Conservation (phyloP, 2,329 filamentous ascomycete genomes). For the Xylaria sp. region DNA sequence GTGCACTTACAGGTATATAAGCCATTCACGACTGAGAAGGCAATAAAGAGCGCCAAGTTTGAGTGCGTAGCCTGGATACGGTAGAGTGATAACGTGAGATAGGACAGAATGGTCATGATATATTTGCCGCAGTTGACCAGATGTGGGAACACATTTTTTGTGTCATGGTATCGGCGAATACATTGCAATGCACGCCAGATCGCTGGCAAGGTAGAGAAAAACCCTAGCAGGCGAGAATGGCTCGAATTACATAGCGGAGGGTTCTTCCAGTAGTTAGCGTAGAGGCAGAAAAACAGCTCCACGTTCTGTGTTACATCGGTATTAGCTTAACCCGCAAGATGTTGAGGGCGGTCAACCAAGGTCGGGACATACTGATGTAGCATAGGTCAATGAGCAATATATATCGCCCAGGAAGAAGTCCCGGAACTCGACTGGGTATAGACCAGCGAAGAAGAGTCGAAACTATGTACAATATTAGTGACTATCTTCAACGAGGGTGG, state of each 20-base stretch:
- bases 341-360: neutral
- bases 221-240: conserved; percentile 84
- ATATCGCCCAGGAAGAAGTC: conserved; percentile 99
- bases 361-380: conserved; percentile 75
- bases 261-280: conserved; percentile 79
- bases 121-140: conserved; percentile 95
- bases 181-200: conserved; percentile 95
- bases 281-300: conserved; percentile 93
- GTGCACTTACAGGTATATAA: conserved; percentile 77
- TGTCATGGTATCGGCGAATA: conserved; percentile 87
- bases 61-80: conserved; percentile 72
- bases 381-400: conserved; percentile 94
- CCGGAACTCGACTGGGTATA: conserved; percentile 94
- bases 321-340: neutral
- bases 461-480: conserved; percentile 66
- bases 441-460: conserved; percentile 83
- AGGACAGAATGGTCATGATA: conserved; percentile 81
- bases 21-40: conserved; percentile 82
- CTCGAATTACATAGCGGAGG: conserved; percentile 85
- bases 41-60: conserved; percentile 78
- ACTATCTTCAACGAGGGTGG: neutral
- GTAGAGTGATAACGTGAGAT: conserved; percentile 83
- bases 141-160: conserved; percentile 88
- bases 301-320: conserved; percentile 70
- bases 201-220: conserved; percentile 83